Base-by-base conservation (phyloP, 352 stramenopile species). In the Pythium rhizo-oryzae region DNA sequence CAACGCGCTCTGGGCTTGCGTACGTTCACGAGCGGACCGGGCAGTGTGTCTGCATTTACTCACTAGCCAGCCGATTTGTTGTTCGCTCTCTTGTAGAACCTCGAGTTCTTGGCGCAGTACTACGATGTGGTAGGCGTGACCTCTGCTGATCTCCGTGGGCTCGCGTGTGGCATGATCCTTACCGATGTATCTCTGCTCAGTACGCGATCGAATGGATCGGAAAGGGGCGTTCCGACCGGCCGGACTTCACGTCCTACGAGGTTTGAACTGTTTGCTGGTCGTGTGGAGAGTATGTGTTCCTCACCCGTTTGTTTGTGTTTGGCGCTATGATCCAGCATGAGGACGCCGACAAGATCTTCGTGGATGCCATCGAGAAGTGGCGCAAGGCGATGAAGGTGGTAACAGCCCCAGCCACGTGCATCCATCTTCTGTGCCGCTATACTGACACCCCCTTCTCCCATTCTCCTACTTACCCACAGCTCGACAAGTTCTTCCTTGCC, bases 171-270 rank as follows among this genome's bases (percentile, higher is more conserved):
- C 7, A n/a, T 47, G 41, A n/a, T 47, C 41, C 13, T 47, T 8
- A 47, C 41, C 23, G 37, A 1, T 19, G n/a, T 54, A 8, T 54
- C n/a, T 44, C 8, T 15, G 8, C 35, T 24, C 23, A 91, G 84
- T 92, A 91, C 24, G 82, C 84, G 23, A 68, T 92, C 30, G 84
- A 92, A 59, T 92, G 84, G 84, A 25, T 91, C 15, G 84, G 84
- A 47, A 82, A 80, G 24, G 84, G 82, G 13, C 78, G 81, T 46
- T 91, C 82, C 0, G 72, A 90, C 69, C 84, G 84, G 4, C 84
- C 84, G 6, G 71, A 80, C 8, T 88, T 89, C 53, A 61, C 53
- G 24, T 85, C 77, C 2, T 87, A 89, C 44, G 74, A 86, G 61
- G 84, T 92, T 65, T 7, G 37, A 12, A 12, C 25, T 43, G 12